Evolutionary conservation across 768 basidiomycete genomes (phyloP).

Genomic region (Boletus pseudo-olivaceus): DNA sequence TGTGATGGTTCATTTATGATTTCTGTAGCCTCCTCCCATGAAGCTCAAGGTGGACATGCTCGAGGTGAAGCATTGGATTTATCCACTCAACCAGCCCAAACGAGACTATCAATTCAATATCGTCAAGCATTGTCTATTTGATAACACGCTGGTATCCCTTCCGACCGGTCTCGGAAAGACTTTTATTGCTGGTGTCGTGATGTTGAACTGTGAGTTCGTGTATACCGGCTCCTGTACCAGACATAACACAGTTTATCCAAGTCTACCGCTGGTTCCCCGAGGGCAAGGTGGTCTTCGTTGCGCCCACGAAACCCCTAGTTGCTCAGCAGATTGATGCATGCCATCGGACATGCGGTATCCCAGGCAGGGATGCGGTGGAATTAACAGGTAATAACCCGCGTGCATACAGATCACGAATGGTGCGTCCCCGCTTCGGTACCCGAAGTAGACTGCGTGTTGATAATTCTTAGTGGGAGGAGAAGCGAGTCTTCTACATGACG

Average conservation of each 20-base stretch:
- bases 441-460: not conserved
- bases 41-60: slow-evolving; percentile 74
- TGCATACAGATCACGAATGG: slow-evolving; percentile 53
- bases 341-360: slow-evolving; percentile 90
- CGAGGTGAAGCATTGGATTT: slow-evolving; percentile 84
- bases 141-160: slow-evolving; percentile 90
- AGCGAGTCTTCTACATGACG: slow-evolving; percentile 92
- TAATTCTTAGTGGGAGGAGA: slow-evolving; percentile 63
- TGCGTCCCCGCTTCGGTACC: slow-evolving; percentile 33
- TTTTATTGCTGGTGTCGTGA: slow-evolving; percentile 94
- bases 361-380: slow-evolving; percentile 79
- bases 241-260: slow-evolving; percentile 29
- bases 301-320: slow-evolving; percentile 94
- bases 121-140: slow-evolving; percentile 76
- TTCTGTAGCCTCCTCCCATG: slow-evolving; percentile 64
- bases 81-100: slow-evolving; percentile 81
- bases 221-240: not conserved
- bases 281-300: slow-evolving; percentile 91
- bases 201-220: slow-evolving; percentile 79
- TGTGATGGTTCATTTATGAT: not conserved
- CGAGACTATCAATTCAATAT: slow-evolving; percentile 97
- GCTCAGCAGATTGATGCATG: slow-evolving; percentile 94
- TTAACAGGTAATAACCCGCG: slow-evolving; percentile 74
- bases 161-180: slow-evolving; percentile 98
- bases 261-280: slow-evolving; percentile 92